A percentile compares a stretch with the other conserved stretches of the same genome.
Evolutionary conservation across 164 flowering plant genomes (phyloP).

Genomic region (Sextonia rubra): DNA sequence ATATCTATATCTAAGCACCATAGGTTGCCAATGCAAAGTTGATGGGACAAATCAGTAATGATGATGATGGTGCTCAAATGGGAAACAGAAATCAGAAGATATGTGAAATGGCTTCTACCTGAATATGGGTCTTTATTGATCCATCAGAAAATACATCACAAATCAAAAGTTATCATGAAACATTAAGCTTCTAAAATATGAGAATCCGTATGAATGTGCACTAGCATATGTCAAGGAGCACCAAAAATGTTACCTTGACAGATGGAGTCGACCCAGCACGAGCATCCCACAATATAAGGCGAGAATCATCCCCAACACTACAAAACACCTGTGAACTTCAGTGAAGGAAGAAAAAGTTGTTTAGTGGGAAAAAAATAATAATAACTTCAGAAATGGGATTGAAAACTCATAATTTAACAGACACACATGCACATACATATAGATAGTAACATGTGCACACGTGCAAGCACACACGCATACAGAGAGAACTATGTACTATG

Average conservation of each 20-base stretch:
- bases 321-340: slow-evolving; percentile 87
- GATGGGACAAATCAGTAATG: too few species aligned
- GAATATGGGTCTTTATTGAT: too few species aligned
- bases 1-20: too few species aligned
- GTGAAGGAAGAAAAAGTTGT: slow-evolving; percentile 1
- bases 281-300: slow-evolving; percentile 97
- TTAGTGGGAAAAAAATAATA: slow-evolving; percentile 6
- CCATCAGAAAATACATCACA: not conserved
- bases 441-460: too few species aligned
- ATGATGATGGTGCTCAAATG: too few species aligned
- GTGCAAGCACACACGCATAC: too few species aligned
- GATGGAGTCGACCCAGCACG: slow-evolving; percentile 67
- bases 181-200: slow-evolving; percentile 39
- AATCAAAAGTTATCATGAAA: too few species aligned
- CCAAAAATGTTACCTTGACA: slow-evolving; percentile 47
- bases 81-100: too few species aligned
- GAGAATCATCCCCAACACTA: slow-evolving; percentile 97
- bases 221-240: not conserved
- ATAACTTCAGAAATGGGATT: slow-evolving; percentile 1
- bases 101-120: too few species aligned
- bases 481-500: too few species aligned
- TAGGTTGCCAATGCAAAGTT: too few species aligned
- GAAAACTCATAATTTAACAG: slow-evolving; percentile 2
- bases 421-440: too few species aligned
- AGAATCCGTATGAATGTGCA: slow-evolving; percentile 25